A percentile compares a stretch with the other conserved stretches of the same genome.
phyloP scores from a whole-genome alignment of 2,329 filamentous ascomycete genomes.

The Cryphonectria parasitica region DNA sequence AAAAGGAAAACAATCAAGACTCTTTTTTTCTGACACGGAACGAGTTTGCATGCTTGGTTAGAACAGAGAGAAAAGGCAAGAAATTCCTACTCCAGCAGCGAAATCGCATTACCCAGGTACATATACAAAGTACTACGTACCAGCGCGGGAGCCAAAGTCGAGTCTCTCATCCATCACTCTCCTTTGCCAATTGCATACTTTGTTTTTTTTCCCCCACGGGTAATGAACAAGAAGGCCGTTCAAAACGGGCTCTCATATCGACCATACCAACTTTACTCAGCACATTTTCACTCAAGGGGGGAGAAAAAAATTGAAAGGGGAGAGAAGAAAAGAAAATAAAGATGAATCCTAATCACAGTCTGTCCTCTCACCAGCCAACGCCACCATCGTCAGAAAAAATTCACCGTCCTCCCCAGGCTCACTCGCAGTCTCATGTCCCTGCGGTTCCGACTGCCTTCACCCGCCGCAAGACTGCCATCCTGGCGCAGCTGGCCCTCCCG shows the following conservation, averaged over 20 bases:
- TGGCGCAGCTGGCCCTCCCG: slow-evolving; percentile 70
- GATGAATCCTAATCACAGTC: background rate
- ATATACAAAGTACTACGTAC: background rate
- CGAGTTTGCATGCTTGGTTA: background rate
- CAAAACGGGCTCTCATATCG: too few relatives aligned
- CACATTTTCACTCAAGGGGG: too few relatives aligned
- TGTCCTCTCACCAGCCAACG: background rate
- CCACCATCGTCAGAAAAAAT: too few relatives aligned
- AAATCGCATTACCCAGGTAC: background rate
- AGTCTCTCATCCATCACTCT: background rate
- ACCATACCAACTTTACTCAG: background rate
- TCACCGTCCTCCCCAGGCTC: background rate
- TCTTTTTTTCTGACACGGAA: background rate
- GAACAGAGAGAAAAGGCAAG: background rate
- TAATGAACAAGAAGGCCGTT: background rate
- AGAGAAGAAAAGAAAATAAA: background rate
- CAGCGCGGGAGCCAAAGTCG: background rate
- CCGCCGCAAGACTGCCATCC: slow-evolving; percentile 71
- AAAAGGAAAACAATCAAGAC: background rate
- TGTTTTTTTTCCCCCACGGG: background rate
- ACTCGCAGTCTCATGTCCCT: background rate
- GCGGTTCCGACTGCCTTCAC: slow-evolving; percentile 47
- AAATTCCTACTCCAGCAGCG: background rate
- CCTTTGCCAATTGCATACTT: background rate
- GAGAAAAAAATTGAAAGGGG: background rate